These are phyloP conservation scores for Musa troglodytarum DNA, from an alignment of 176 grass and related monocot genomes.

Conservation along the genomic window DNA sequence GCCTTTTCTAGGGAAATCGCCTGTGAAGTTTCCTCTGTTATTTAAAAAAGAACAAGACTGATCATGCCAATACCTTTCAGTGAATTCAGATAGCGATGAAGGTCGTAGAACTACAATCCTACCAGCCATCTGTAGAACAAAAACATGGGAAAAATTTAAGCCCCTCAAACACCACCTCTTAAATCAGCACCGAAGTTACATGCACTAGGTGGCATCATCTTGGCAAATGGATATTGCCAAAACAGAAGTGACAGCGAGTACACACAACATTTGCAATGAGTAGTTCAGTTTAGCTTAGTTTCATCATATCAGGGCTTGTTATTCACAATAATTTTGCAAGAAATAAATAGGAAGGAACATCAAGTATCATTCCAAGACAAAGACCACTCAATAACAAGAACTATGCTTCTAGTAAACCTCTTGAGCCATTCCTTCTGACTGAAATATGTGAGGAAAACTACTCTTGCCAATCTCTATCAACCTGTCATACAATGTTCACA, in stretches of 20 bases:
- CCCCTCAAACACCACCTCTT: neutral
- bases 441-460: conserved; percentile 93
- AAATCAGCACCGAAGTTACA: neutral
- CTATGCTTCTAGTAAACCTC: conserved; percentile 33
- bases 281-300: neutral
- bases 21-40: neutral
- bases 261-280: neutral
- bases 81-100: conserved; percentile 73
- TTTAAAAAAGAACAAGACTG: neutral
- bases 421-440: conserved; percentile 67
- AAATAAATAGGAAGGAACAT: neutral
- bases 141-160: conserved; percentile 13
- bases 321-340: conserved; percentile 2
- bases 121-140: conserved; percentile 72
- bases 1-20: too few relatives aligned
- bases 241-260: neutral
- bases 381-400: conserved; percentile 4
- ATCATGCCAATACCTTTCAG: conserved; percentile 36
- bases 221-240: neutral
- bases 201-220: neutral
- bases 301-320: neutral
- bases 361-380: neutral
- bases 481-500: conserved; percentile 32
- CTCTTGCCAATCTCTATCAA: conserved; percentile 81
- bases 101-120: conserved; percentile 71